Conservation (phyloP, 345 rosid species). For the Eucalyptus microcorys region DNA sequence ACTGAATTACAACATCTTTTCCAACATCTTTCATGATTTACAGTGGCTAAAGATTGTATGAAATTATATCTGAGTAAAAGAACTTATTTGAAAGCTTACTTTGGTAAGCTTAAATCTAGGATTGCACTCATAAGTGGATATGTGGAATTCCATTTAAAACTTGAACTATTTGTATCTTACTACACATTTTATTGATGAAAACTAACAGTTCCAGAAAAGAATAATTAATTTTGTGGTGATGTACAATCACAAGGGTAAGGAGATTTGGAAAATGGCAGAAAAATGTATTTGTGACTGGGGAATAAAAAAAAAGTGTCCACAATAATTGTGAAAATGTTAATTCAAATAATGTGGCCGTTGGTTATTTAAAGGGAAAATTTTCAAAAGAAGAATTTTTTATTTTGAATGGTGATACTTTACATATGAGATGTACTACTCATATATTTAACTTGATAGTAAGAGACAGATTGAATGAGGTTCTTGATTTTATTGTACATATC, state of each 20-base stretch:
- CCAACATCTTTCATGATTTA: fast-evolving
- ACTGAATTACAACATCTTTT: no score
- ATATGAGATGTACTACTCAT: no score
- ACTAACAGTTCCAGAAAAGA: fast-evolving
- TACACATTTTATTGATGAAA: no score
- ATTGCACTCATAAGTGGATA: fast-evolving
- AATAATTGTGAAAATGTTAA: fast-evolving
- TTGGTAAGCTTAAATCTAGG: fast-evolving
- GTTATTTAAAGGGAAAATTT: no score
- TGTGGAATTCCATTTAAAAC: no score
- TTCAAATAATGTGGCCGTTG: fast-evolving
- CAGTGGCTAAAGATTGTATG: fast-evolving
- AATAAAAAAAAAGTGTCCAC: no score
- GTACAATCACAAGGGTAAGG: fast-evolving
- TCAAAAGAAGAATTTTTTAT: no score
- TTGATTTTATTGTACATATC: fast-evolving
- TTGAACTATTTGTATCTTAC: fast-evolving
- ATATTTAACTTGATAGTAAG: fast-evolving
- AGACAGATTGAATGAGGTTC: no score
- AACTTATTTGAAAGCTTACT: fast-evolving
- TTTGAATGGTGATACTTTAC: fast-evolving
- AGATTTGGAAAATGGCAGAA: fast-evolving
- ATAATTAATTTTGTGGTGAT: no score
- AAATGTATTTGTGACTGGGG: fast-evolving
- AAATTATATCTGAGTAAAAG: fast-evolving